Conservation (phyloP, 1,284 basidiomycete genomes). For the Vanrija pseudolonga region DNA sequence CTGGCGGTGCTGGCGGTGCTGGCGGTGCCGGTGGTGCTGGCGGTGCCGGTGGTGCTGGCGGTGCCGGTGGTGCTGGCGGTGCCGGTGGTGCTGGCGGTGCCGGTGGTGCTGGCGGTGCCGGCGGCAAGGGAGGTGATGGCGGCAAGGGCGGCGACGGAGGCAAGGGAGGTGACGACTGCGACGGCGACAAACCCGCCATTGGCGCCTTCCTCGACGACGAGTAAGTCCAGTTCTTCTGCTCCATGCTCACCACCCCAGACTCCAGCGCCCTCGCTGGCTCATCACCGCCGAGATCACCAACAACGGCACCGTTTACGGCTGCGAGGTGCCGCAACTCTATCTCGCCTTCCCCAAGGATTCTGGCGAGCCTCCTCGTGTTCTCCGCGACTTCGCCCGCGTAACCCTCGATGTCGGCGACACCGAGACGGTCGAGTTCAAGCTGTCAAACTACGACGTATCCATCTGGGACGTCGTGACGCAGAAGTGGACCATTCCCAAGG, state of each 20-base stretch:
- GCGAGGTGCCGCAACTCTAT: slow-evolving; percentile 50
- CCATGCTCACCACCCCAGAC: slow-evolving; percentile 1
- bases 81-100: slow-evolving; percentile 4
- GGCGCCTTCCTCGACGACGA: too few species aligned
- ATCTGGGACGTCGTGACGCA: slow-evolving; percentile 49
- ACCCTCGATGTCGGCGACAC: slow-evolving; percentile 41
- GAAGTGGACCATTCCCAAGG: slow-evolving; percentile 47
- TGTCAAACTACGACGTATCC: slow-evolving; percentile 48
- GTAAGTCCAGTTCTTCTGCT: neutral
- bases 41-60: too few species aligned
- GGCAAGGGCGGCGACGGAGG: slow-evolving; percentile 20
- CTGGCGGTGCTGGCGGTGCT: too few species aligned
- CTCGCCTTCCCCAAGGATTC: slow-evolving; percentile 43
- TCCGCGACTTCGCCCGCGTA: slow-evolving; percentile 45
- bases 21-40: too few species aligned
- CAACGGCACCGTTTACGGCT: slow-evolving; percentile 47
- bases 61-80: neutral
- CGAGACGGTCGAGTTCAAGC: slow-evolving; percentile 37
- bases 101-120: neutral
- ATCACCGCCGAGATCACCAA: slow-evolving; percentile 51
- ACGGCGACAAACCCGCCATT: neutral
- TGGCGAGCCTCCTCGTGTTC: slow-evolving; percentile 47
- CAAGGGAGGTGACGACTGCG: neutral
- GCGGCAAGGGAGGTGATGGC: neutral
- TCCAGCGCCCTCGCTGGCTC: slow-evolving; percentile 45